phyloP scores from a whole-genome alignment of 176 grass and related monocot genomes.

The Hyparrhenia diplandra region DNA sequence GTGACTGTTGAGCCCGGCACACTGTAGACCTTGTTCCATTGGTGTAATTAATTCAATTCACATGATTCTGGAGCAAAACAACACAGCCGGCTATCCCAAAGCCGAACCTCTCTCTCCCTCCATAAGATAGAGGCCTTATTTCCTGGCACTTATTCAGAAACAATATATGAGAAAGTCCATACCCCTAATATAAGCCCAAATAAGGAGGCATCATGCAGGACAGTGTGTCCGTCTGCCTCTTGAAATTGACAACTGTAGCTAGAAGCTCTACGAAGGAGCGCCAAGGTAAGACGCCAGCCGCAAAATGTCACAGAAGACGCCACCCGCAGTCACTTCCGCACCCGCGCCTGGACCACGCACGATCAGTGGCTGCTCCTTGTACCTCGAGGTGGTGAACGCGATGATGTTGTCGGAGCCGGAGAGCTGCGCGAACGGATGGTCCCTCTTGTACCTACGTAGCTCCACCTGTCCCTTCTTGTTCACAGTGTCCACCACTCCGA shows the following conservation, averaged over 20 bases:
- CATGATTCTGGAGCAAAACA: not conserved
- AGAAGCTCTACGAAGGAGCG: slow-evolving; percentile 52
- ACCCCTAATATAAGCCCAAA: no score
- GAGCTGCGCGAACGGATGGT: slow-evolving; percentile 88
- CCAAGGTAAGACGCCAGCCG: slow-evolving; percentile 88
- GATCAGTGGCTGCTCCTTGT: slow-evolving; percentile 83
- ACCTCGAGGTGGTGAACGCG: slow-evolving; percentile 86
- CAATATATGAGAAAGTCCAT: no score
- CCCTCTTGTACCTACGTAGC: slow-evolving; percentile 65
- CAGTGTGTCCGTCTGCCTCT: not conserved
- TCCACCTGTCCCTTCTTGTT: slow-evolving; percentile 68
- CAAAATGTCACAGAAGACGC: slow-evolving; percentile 88
- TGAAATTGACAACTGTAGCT: not conserved
- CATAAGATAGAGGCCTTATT: slow-evolving; percentile 4
- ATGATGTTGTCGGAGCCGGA: slow-evolving; percentile 93
- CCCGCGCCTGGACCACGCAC: slow-evolving; percentile 82
- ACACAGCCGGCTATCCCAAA: not conserved
- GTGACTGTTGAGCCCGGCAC: no score
- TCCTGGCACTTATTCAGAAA: slow-evolving; percentile 23
- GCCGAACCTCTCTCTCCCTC: not conserved
- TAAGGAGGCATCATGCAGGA: not conserved
- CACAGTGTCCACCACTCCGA: slow-evolving; percentile 65
- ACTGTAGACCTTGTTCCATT: not conserved
- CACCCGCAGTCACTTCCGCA: slow-evolving; percentile 81
- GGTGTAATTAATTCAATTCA: not conserved